Base-by-base conservation (phyloP, 192 early-diverging fungal genomes). In the Rhizophagus clarus region DNA sequence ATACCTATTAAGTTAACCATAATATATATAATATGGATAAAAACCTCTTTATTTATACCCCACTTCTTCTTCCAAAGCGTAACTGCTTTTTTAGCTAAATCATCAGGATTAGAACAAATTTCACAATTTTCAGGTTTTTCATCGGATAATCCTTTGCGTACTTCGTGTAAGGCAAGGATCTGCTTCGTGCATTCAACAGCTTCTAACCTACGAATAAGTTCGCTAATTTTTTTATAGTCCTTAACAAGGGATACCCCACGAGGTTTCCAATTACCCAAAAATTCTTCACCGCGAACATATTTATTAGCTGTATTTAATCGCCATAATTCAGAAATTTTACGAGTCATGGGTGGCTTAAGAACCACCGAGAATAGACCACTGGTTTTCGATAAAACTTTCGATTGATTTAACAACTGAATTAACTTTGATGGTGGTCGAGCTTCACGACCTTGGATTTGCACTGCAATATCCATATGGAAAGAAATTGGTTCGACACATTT, bases 281-380 rank as follows among this genome's bases (percentile, higher is more conserved):
- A 85, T 64, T 95, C 94, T 63, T 93, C 90, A 62, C 94, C 94
- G 9, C 91, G 89, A 20, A 95, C 90, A 80, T 92, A 92, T 73
- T 91, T 88, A 22, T 86, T 85, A 28, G 88, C 88, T 1, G 91
- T 91, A 81, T 91, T 91, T 51, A 91, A 82, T 9, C 91, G 82
- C 94, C 94, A 95, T 24, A 95, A 73, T 22, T 90, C 89, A 8
- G 85, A 85, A n/a, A 85, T 80, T 17, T 88, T 86, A 24, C 86
- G 82, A 7, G 86, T 83, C 74, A 86, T 81, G 26, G 87, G 86
- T 11, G 92, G 90, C 56, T 85, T 87, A 1, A 95, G 87, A 14
- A 85, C 87, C 8, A 95, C 79, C 1, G 89, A 77, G 60, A 93
- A 95, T 31, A 95, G 73, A 4, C 90, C 86, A 72, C 85, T 87